A percentile compares a stretch with the other conserved stretches of the same genome.
These are phyloP conservation scores for Pulveroboletus sp. DNA, from an alignment of 768 basidiomycete genomes.

Conservation along the genomic window DNA sequence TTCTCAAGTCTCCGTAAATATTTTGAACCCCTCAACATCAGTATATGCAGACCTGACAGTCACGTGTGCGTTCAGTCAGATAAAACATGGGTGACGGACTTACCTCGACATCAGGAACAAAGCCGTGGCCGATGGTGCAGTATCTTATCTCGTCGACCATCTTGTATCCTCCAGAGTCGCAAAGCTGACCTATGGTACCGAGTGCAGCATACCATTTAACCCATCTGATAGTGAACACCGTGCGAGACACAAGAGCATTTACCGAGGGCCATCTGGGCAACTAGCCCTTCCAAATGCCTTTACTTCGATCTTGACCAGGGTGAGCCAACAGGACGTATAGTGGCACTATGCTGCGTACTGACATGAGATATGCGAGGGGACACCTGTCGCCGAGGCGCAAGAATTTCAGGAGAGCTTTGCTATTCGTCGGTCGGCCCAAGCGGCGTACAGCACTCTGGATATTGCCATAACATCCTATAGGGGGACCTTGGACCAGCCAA, in stretches of 20 bases:
- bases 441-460: constrained; percentile 18
- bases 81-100: constrained; percentile 1
- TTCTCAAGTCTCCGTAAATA: constrained; percentile 38
- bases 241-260: constrained; percentile 29
- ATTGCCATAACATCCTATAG: constrained; percentile 29
- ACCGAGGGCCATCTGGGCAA: constrained; percentile 35
- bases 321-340: constrained; percentile 8
- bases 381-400: constrained; percentile 40
- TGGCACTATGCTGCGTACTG: neutral
- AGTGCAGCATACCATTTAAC: constrained; percentile 36
- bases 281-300: constrained; percentile 38
- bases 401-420: constrained; percentile 40
- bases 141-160: constrained; percentile 41
- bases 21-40: constrained; percentile 36
- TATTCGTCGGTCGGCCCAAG: constrained; percentile 23
- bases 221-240: constrained; percentile 37
- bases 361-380: constrained; percentile 31
- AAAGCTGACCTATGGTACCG: constrained; percentile 45
- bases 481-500: constrained; percentile 24
- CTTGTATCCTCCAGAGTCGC: constrained; percentile 46
- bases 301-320: constrained; percentile 40
- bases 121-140: constrained; percentile 51
- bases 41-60: constrained; percentile 46
- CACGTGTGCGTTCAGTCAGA: constrained; percentile 41
- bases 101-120: constrained; percentile 33